Evolutionary conservation across 1,284 basidiomycete species (phyloP).

Genomic region (Malassezia dermatis): DNA sequence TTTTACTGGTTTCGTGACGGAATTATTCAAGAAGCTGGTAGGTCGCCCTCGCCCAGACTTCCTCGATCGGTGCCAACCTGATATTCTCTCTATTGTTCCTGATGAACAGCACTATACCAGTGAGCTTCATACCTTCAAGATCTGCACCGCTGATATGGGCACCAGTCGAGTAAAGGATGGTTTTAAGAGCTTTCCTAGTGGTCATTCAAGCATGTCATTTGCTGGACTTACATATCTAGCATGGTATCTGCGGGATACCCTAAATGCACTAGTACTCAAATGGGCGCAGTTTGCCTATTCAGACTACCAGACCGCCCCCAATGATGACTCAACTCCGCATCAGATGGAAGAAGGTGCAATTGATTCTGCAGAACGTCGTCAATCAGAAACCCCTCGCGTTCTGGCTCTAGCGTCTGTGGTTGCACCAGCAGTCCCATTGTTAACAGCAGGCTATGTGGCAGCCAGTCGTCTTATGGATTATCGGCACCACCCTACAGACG

Average conservation of each 20-base stretch:
- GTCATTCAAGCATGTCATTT: slow-evolving; percentile 83
- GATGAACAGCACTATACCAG: slow-evolving; percentile 50
- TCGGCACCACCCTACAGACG: slow-evolving; percentile 54
- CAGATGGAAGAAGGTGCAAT: background rate
- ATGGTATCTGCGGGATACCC: slow-evolving; percentile 55
- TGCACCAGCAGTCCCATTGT: slow-evolving; percentile 58
- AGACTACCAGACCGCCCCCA: background rate
- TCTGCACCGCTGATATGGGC: slow-evolving; percentile 59
- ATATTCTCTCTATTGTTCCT: slow-evolving; percentile 46
- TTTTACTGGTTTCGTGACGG: slow-evolving; percentile 69
- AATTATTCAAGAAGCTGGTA: slow-evolving; percentile 67
- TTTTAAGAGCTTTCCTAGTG: slow-evolving; percentile 86
- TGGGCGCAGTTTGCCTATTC: background rate
- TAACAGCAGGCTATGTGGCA: slow-evolving; percentile 72
- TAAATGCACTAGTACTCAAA: background rate
- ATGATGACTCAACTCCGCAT: background rate
- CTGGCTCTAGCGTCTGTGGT: slow-evolving; percentile 51
- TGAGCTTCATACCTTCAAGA: slow-evolving; percentile 58
- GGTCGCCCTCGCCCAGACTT: slow-evolving; percentile 64
- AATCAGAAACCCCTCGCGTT: background rate
- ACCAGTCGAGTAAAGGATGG: slow-evolving; percentile 50
- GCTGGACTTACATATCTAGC: slow-evolving; percentile 81
- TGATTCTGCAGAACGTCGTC: background rate
- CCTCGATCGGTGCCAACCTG: slow-evolving; percentile 66
- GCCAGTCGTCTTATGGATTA: slow-evolving; percentile 54